These are phyloP conservation scores for Colletotrichum spaethianum DNA, from an alignment of 2,329 filamentous ascomycete species.

Conservation along the genomic window DNA sequence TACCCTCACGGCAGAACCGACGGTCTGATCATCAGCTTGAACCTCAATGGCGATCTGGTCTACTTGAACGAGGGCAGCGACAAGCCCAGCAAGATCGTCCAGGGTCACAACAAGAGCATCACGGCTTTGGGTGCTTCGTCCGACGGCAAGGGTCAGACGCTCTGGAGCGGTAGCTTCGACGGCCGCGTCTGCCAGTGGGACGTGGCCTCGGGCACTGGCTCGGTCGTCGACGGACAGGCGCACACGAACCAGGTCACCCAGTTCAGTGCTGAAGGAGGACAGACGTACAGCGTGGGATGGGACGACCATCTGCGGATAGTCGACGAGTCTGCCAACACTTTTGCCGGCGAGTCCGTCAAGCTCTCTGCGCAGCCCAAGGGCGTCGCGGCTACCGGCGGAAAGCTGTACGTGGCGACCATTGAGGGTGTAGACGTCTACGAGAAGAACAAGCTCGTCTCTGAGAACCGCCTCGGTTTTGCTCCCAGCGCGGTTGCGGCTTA, in stretches of 20 bases:
- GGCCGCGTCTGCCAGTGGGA: conserved; percentile 92
- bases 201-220: conserved; percentile 75
- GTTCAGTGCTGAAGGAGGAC: conserved; percentile 73
- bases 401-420: conserved; percentile 71
- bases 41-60: conserved; percentile 89
- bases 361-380: conserved; percentile 87
- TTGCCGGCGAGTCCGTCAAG: conserved; percentile 77
- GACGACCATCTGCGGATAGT: conserved; percentile 90
- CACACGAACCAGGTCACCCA: conserved; percentile 91
- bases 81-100: conserved; percentile 79
- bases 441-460: conserved; percentile 72
- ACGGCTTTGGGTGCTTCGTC: conserved; percentile 78
- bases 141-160: conserved; percentile 70
- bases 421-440: conserved; percentile 68
- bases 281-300: conserved; percentile 92
- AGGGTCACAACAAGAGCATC: conserved; percentile 93
- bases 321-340: conserved; percentile 81
- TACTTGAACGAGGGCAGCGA: conserved; percentile 83
- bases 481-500: conserved; percentile 81
- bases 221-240: conserved; percentile 81
- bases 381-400: conserved; percentile 68
- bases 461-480: conserved; percentile 71
- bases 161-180: conserved; percentile 94
- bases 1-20: conserved; percentile 88
- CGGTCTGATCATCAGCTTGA: conserved; percentile 90